A percentile compares a stretch with the other conserved stretches of the same genome.
These are phyloP conservation scores for Colletotrichum tropicale DNA, from an alignment of 2,329 filamentous ascomycete genomes.

Conservation along the genomic window DNA sequence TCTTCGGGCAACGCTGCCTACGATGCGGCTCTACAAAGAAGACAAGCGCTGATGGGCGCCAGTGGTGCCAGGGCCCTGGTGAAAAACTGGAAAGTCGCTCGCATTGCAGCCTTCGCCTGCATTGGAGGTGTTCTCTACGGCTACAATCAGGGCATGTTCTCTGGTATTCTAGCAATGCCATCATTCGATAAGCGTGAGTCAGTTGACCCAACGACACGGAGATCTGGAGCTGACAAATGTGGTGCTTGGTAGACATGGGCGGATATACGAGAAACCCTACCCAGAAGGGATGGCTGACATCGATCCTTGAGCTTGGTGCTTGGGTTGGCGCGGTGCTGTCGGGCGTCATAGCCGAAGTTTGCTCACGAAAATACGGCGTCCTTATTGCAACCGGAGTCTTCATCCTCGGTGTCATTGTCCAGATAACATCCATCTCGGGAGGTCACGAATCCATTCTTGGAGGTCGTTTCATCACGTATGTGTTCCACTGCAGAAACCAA, in stretches of 20 bases:
- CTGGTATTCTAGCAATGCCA: slow-evolving; percentile 67
- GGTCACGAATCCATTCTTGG: slow-evolving; percentile 68
- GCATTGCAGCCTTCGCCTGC: slow-evolving; percentile 66
- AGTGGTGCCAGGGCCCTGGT: slow-evolving; percentile 57
- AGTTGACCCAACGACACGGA: neutral
- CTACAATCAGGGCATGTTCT: slow-evolving; percentile 73
- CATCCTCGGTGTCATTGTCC: slow-evolving; percentile 72
- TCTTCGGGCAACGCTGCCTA: slow-evolving; percentile 39
- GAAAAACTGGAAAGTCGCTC: slow-evolving; percentile 65
- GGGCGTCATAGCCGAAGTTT: slow-evolving; percentile 72
- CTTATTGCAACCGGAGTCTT: slow-evolving; percentile 71
- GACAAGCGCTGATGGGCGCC: slow-evolving; percentile 57
- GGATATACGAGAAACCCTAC: slow-evolving; percentile 14
- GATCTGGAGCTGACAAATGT: fast-evolving
- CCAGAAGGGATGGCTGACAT: slow-evolving; percentile 63
- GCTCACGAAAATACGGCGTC: slow-evolving; percentile 73
- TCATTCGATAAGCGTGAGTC: slow-evolving; percentile 55
- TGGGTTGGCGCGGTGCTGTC: slow-evolving; percentile 77
- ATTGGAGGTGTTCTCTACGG: slow-evolving; percentile 69
- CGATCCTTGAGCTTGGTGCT: slow-evolving; percentile 77
- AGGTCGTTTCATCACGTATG: slow-evolving; percentile 71
- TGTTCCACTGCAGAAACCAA: neutral
- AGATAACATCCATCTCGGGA: slow-evolving; percentile 62
- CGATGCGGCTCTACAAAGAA: slow-evolving; percentile 56
- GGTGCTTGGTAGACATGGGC: slow-evolving; percentile 55